A percentile compares a stretch with the other conserved stretches of the same genome.
Evolutionary conservation across 1,284 basidiomycete genomes (phyloP).

Genomic region (Anthracocystis setariae): DNA sequence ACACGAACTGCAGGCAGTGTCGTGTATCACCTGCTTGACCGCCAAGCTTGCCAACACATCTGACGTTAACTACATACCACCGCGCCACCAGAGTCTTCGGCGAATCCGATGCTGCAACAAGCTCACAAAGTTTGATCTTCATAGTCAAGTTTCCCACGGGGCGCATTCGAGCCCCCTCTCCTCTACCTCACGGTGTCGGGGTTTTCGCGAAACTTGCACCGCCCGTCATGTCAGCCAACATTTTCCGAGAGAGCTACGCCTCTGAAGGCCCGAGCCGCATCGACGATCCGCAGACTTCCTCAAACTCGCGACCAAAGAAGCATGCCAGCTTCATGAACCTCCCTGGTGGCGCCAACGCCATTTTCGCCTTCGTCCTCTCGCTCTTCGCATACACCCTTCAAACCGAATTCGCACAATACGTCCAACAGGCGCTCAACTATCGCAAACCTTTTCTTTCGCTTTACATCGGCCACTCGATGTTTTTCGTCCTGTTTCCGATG

Average conservation of each 20-base stretch:
- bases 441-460: constrained; percentile 62
- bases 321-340: constrained; percentile 23
- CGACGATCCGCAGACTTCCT: not conserved
- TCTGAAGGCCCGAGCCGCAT: not conserved
- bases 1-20: not conserved
- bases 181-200: not conserved
- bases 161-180: not conserved
- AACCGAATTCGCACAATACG: constrained; percentile 66
- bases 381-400: constrained; percentile 64
- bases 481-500: constrained; percentile 59
- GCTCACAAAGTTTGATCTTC: not conserved
- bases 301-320: constrained; percentile 9
- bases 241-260: constrained; percentile 45
- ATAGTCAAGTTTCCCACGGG: not conserved
- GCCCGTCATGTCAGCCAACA: constrained; percentile 38
- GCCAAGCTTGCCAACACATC: not conserved
- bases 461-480: constrained; percentile 64
- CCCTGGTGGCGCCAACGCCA: constrained; percentile 48
- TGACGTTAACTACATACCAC: not conserved
- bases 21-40: not conserved
- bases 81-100: not conserved
- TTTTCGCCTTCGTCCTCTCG: constrained; percentile 56
- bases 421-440: constrained; percentile 62
- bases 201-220: not conserved
- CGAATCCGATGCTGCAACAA: not conserved